These are phyloP conservation scores for Thermomucor indicae-seudaticae DNA, from an alignment of 371 early-diverging fungal genomes.

Conservation along the genomic window DNA sequence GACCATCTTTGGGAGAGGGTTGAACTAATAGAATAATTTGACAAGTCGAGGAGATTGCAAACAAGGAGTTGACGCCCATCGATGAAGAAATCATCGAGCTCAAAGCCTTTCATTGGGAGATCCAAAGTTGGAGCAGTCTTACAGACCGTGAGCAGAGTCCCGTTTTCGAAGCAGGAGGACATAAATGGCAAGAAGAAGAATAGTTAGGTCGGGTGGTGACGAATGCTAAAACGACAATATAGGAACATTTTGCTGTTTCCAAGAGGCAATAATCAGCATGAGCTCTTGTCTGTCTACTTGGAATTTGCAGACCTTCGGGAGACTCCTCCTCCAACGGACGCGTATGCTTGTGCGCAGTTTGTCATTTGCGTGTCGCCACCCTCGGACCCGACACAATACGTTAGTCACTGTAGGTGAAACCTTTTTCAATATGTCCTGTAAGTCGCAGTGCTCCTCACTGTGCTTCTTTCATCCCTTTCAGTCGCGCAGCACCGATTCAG, in stretches of 20 bases:
- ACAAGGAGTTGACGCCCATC: constrained; percentile 29
- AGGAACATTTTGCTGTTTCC: constrained; percentile 92
- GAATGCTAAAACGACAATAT: neutral
- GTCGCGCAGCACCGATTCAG: constrained; percentile 78
- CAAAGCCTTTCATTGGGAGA: constrained; percentile 44
- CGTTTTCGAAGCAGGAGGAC: constrained; percentile 49
- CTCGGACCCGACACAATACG: constrained; percentile 53
- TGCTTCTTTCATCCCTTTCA: constrained; percentile 10
- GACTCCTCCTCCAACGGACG: constrained; percentile 20
- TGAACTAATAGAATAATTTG: neutral
- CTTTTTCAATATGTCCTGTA: neutral
- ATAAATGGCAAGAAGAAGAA: constrained; percentile 43
- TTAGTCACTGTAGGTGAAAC: constrained; percentile 52
- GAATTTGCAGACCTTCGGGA: constrained; percentile 69
- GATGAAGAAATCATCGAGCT: constrained; percentile 38
- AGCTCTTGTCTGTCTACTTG: constrained; percentile 76
- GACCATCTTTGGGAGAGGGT: neutral
- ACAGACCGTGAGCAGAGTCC: constrained; percentile 51
- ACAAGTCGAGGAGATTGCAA: constrained; percentile 19
- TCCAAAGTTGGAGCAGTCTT: constrained; percentile 38
- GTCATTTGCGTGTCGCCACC: constrained; percentile 68
- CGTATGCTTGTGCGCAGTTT: constrained; percentile 74
- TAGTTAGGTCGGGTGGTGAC: neutral
- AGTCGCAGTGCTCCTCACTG: neutral
- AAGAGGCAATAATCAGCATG: constrained; percentile 74